These are phyloP conservation scores for Acacia crassicarpa DNA, from an alignment of 306 rosid genomes.

Conservation along the genomic window DNA sequence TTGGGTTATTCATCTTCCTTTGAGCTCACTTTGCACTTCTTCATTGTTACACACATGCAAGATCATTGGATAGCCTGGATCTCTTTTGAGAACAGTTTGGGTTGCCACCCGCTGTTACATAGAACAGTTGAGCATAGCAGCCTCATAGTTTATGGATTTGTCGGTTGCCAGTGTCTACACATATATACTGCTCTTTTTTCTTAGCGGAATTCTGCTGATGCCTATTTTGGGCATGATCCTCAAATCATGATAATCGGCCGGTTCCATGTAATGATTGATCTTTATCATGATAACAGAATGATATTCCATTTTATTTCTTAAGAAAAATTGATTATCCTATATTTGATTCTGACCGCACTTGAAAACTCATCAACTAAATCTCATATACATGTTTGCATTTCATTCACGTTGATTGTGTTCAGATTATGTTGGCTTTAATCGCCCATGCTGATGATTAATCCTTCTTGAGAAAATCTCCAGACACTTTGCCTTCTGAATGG, in stretches of 20 bases:
- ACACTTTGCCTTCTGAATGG: neutral
- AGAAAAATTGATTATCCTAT: neutral
- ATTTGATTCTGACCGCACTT: neutral
- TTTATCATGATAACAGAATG: neutral
- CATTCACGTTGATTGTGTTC: neutral
- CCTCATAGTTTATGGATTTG: neutral
- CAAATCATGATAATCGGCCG: neutral
- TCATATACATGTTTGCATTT: neutral
- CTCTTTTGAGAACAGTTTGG: neutral
- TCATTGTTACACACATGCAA: neutral
- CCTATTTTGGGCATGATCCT: neutral
- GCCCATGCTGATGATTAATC: neutral
- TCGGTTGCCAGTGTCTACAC: neutral
- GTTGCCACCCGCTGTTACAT: neutral
- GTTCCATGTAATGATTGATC: neutral
- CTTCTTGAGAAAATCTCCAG: no score
- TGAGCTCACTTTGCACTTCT: neutral
- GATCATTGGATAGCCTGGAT: neutral
- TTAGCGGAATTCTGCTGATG: neutral
- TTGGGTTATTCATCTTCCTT: neutral
- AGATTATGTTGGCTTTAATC: neutral
- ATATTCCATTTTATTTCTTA: neutral
- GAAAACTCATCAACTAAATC: neutral
- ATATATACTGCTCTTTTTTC: neutral
- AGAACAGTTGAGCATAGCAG: neutral